Evolutionary conservation across 2,329 filamentous ascomycete genomes (phyloP).

Genomic region (Cercospora citrullina): DNA sequence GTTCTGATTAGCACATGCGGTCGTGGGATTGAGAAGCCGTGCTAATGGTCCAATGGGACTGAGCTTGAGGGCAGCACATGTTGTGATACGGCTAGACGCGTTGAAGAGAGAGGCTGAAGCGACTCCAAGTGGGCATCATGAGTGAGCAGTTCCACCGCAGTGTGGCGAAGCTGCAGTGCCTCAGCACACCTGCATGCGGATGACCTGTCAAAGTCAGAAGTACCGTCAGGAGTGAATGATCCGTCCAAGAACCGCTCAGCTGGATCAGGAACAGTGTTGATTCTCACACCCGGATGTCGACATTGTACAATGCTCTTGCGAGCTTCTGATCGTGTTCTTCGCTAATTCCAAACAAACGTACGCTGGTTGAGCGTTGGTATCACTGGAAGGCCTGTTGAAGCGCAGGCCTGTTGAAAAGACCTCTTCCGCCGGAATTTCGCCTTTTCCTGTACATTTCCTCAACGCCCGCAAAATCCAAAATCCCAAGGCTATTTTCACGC

Average conservation of each 20-base stretch:
- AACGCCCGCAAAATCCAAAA: background rate
- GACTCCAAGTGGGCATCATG: background rate
- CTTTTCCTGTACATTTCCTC: background rate
- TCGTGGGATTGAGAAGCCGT: background rate
- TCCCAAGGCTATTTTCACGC: background rate
- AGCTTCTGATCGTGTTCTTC: constrained; percentile 9
- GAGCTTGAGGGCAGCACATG: background rate
- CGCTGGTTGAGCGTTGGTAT: constrained; percentile 41
- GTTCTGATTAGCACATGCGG: background rate
- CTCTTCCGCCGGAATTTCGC: constrained; percentile 7
- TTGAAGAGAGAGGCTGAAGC: background rate
- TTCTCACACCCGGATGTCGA: background rate
- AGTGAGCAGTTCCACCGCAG: background rate
- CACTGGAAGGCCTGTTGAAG: constrained; percentile 24
- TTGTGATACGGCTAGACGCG: background rate
- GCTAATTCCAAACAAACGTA: constrained; percentile 29
- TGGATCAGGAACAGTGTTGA: background rate
- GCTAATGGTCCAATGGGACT: background rate
- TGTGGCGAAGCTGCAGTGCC: background rate
- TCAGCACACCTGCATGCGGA: background rate
- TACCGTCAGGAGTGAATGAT: background rate
- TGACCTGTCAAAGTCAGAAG: background rate
- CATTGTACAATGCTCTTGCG: constrained; percentile 9
- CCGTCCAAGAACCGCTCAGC: background rate
- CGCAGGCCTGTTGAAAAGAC: constrained; percentile 14